phyloP scores from a whole-genome alignment of 2,329 filamentous ascomycete genomes.

The Aureobasidium melanogenum region DNA sequence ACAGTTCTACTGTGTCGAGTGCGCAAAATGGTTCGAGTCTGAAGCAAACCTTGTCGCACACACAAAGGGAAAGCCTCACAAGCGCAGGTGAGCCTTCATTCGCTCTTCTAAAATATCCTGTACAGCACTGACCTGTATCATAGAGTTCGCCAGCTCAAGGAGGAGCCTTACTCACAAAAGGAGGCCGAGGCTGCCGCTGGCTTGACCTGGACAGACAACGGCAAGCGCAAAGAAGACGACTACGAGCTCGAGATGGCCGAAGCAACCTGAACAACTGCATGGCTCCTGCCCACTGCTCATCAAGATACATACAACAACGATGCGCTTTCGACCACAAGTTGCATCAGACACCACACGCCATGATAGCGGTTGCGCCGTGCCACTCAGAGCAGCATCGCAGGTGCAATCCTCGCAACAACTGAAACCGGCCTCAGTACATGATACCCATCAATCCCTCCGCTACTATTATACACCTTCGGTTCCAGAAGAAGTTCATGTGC shows the following conservation, averaged over 20 bases:
- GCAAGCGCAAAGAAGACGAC: conserved; percentile 10
- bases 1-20: conserved; percentile 80
- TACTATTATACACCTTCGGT: not conserved
- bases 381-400: not conserved
- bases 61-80: conserved; percentile 83
- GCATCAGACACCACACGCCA: not conserved
- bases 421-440: not conserved
- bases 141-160: conserved; percentile 72
- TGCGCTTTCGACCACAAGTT: not conserved
- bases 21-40: conserved; percentile 92
- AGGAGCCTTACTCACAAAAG: conserved; percentile 79
- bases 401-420: not conserved
- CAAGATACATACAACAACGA: not conserved
- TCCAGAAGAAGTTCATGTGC: not conserved
- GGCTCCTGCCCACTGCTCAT: not conserved
- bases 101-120: not conserved
- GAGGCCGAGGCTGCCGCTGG: conserved; percentile 75
- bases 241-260: conserved; percentile 5
- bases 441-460: not conserved
- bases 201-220: conserved; percentile 58
- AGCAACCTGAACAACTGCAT: not conserved
- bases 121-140: conserved; percentile 28
- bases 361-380: not conserved
- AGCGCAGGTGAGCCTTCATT: conserved; percentile 56
- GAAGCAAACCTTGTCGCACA: conserved; percentile 68